These are phyloP conservation scores for Amanita thiersii DNA, from an alignment of 768 basidiomycete genomes.

Conservation along the genomic window DNA sequence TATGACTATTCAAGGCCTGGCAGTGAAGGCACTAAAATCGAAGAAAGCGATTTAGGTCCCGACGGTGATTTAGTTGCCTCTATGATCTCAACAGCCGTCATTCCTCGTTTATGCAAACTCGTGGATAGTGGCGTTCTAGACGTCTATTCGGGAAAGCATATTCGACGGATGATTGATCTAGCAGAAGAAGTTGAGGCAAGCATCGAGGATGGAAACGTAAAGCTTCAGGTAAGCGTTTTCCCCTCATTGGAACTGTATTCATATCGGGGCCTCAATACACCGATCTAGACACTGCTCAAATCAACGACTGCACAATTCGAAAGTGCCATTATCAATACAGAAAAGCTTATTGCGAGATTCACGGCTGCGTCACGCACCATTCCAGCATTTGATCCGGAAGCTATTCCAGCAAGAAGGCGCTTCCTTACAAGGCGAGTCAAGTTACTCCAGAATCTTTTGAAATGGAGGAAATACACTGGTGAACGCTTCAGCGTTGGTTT, in stretches of 20 bases:
- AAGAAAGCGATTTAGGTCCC: conserved; percentile 58
- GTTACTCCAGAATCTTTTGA: conserved; percentile 62
- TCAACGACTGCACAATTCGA: conserved; percentile 46
- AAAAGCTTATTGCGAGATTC: conserved; percentile 43
- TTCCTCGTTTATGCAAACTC: conserved; percentile 65
- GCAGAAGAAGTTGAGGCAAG: conserved; percentile 76
- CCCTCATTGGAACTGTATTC: not conserved
- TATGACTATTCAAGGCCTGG: conserved; percentile 68
- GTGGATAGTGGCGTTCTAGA: conserved; percentile 79
- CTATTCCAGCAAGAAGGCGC: conserved; percentile 62
- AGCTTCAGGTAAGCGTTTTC: conserved; percentile 47
- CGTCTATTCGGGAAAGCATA: conserved; percentile 62
- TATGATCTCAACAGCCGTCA: conserved; percentile 79
- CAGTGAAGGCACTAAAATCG: conserved; percentile 26
- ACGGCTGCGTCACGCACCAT: conserved; percentile 21
- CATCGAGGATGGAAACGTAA: conserved; percentile 52
- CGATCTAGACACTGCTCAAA: conserved; percentile 46
- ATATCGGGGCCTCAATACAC: conserved; percentile 3
- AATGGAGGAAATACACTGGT: conserved; percentile 69
- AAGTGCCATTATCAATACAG: conserved; percentile 42
- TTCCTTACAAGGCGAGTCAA: conserved; percentile 63
- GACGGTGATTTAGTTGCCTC: conserved; percentile 85
- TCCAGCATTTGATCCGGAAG: conserved; percentile 66
- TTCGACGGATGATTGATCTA: conserved; percentile 61
- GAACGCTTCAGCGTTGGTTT: conserved; percentile 49